Evolutionary conservation across 2,329 filamentous ascomycete species (phyloP).

Genomic region (Zasmidium citrigriseum): DNA sequence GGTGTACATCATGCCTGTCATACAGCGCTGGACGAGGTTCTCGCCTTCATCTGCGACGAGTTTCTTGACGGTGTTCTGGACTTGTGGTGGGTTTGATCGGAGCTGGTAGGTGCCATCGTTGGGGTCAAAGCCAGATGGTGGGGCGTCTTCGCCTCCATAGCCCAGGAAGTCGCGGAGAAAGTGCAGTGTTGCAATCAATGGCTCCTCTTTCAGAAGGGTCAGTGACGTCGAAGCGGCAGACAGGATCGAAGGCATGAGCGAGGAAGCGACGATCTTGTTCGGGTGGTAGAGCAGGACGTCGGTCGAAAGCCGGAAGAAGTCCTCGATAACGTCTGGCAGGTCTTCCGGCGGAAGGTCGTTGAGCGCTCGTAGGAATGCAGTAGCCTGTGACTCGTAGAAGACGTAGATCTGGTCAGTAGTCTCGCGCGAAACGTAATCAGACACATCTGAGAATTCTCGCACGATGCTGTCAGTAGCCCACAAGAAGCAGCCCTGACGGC

Average conservation of each 20-base stretch:
- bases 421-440: conserved; percentile 77
- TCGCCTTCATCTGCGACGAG: conserved; percentile 70
- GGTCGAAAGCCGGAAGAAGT: conserved; percentile 90
- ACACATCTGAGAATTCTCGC: conserved; percentile 89
- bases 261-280: conserved; percentile 75
- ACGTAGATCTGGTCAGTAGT: conserved; percentile 86
- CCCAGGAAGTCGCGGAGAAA: conserved; percentile 89
- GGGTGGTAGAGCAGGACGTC: conserved; percentile 94
- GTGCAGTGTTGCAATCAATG: conserved; percentile 86
- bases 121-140: conserved; percentile 61
- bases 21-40: conserved; percentile 78
- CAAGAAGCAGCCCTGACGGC: conserved; percentile 93
- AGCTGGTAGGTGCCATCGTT: conserved; percentile 43
- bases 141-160: conserved; percentile 75
- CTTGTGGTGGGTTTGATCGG: conserved; percentile 64
- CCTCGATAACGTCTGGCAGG: conserved; percentile 84
- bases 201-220: conserved; percentile 86
- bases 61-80: conserved; percentile 71
- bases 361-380: conserved; percentile 84
- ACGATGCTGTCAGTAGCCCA: conserved; percentile 96
- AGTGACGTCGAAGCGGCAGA: conserved; percentile 84
- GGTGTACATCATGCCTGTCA: conserved; percentile 99
- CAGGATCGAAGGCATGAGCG: conserved; percentile 78
- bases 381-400: conserved; percentile 93
- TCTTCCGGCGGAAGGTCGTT: conserved; percentile 79